phyloP scores from a whole-genome alignment of 345 rosid genomes.

The Citrus cavaleriei region DNA sequence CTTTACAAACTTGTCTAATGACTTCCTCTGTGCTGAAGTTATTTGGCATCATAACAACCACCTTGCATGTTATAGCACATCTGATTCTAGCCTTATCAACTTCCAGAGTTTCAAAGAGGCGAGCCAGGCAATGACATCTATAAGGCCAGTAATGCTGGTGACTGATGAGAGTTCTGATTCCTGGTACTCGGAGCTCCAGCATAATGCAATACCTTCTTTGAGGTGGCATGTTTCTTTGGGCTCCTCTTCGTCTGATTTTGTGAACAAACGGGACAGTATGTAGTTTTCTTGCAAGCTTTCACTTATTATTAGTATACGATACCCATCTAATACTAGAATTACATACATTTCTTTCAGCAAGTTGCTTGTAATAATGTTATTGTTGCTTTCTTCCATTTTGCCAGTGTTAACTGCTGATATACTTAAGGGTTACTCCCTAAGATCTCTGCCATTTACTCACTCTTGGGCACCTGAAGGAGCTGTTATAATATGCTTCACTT shows the following conservation, averaged over 20 bases:
- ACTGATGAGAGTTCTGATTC: conserved; percentile 54
- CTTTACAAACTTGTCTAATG: neutral
- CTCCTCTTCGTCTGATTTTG: conserved; percentile 24
- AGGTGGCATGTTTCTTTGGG: conserved; percentile 62
- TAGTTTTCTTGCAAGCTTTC: neutral
- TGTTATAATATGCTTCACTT: conserved; percentile 78
- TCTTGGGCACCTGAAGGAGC: conserved; percentile 74
- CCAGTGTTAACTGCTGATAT: conserved; percentile 48
- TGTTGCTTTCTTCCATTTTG: conserved; percentile 17
- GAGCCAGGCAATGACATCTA: conserved; percentile 44
- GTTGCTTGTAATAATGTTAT: neutral
- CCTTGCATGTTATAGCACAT: neutral
- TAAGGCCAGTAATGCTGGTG: conserved; percentile 60
- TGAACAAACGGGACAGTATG: conserved; percentile 32
- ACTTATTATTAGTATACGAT: neutral
- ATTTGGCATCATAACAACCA: neutral
- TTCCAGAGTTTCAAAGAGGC: conserved; percentile 75
- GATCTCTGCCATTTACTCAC: conserved; percentile 24
- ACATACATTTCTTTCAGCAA: neutral
- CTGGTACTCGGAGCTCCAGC: conserved; percentile 40
- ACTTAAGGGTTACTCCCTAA: conserved; percentile 19
- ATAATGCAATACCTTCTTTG: conserved; percentile 42
- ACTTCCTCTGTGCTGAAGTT: neutral
- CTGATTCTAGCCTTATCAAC: neutral
- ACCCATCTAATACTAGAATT: neutral